A percentile compares a stretch with the other conserved stretches of the same genome.
phyloP scores from a whole-genome alignment of 108 stramenopile genomes.

The Aureococcus anophagefferens region DNA sequence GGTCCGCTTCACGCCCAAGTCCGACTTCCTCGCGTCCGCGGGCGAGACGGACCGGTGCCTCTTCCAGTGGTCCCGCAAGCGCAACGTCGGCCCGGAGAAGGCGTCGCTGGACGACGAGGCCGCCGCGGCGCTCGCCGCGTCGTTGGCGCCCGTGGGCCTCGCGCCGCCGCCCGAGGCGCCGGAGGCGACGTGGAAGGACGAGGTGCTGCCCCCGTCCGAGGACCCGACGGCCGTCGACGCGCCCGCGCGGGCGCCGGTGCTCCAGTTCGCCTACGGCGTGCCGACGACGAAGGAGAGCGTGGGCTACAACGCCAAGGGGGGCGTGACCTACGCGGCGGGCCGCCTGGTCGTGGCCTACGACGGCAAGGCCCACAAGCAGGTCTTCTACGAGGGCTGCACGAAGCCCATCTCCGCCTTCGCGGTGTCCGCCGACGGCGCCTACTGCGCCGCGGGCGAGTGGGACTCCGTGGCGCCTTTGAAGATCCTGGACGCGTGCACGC shows the following conservation, averaged over 20 bases:
- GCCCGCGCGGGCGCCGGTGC: no score
- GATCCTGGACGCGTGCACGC: neutral
- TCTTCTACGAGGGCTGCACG: neutral
- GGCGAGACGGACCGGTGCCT: constrained; percentile 20
- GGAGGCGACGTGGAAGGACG: no score
- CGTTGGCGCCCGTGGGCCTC: no score
- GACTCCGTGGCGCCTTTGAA: neutral
- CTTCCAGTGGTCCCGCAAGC: constrained; percentile 7
- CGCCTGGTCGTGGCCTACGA: neutral
- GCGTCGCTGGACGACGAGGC: no score
- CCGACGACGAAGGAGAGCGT: neutral
- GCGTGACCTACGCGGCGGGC: neutral
- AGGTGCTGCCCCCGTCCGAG: no score
- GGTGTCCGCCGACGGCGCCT: neutral
- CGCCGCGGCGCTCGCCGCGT: no score
- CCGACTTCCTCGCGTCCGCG: neutral
- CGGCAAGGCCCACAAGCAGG: neutral
- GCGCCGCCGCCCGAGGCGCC: no score
- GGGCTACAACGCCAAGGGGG: neutral
- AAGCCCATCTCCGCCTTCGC: neutral
- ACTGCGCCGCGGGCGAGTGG: neutral
- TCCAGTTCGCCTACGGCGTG: neutral
- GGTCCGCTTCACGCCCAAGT: constrained; percentile 7
- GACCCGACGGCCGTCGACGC: no score
- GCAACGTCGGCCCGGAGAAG: no score